These are phyloP conservation scores for Haplographium delicatum DNA, from an alignment of 495 filamentous ascomycete genomes.

Conservation along the genomic window DNA sequence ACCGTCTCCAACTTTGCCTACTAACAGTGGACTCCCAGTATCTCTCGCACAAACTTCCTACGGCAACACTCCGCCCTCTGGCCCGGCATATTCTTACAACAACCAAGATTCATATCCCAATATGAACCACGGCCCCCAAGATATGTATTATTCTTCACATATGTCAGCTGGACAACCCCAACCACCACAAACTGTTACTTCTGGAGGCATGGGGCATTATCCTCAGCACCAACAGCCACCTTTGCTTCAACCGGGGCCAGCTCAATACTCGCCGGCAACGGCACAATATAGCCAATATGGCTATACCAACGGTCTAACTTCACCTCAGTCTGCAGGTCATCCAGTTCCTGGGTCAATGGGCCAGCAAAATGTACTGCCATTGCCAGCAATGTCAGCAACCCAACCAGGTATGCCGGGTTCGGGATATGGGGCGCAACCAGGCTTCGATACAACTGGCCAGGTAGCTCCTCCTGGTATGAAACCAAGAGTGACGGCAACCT, in stretches of 20 bases:
- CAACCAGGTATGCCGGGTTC: conserved; percentile 45
- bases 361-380: conserved; percentile 56
- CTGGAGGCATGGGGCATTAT: conserved; percentile 65
- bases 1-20: conserved; percentile 44
- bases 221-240: conserved; percentile 70
- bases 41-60: conserved; percentile 45
- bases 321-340: conserved; percentile 63
- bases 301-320: conserved; percentile 70
- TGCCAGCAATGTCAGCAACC: conserved; percentile 53
- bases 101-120: conserved; percentile 49
- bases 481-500: conserved; percentile 91
- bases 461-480: conserved; percentile 94
- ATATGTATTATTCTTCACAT: conserved; percentile 80
- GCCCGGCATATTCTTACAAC: conserved; percentile 46
- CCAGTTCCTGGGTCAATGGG: conserved; percentile 63
- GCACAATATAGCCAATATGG: conserved; percentile 64
- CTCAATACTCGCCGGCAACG: conserved; percentile 59
- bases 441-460: conserved; percentile 88
- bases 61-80: conserved; percentile 40
- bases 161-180: conserved; percentile 79
- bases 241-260: conserved; percentile 71
- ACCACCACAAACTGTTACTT: conserved; percentile 74
- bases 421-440: conserved; percentile 48
- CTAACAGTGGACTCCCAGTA: conserved; percentile 34
- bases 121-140: conserved; percentile 81